Evolutionary conservation across 192 early-diverging fungal species (phyloP), one percentile per base, ranked within the genome.

Genomic region (Coemansia sp.): DNA sequence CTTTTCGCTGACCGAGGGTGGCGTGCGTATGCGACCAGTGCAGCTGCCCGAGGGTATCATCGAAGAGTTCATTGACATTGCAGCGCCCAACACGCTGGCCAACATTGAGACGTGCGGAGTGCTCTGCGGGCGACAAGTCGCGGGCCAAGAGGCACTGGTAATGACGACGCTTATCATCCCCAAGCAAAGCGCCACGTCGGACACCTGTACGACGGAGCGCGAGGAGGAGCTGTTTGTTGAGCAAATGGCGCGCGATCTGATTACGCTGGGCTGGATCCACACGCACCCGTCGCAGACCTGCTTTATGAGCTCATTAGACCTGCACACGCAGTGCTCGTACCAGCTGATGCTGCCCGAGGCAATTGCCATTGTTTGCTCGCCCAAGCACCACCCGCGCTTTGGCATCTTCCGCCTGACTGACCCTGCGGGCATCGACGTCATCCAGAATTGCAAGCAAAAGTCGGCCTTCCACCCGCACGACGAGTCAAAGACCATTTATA

Each of bases 241-340:
- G 70, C 91, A 92, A 69, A 90, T 90, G 64, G 77, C 88, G 33
- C 72, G 89, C 29, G 90, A 96, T 12, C 70, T 97, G 47, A 78
- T 97, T 52, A 93, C 93, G 9, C 74, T 96, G 42, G 95, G 95
- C 27, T 97, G 95, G 95, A 94, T 95, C 55, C 93, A 95, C 82
- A 95, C 93, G 4, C 94, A 96, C 77, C 95, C 95, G 22, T 90
- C 93, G n/a, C 95, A 97, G 81, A 90, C 95, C 7, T 96, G 95
- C 72, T 97, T 97, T 71, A 90, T 97, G 91, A 93, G 91, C 72
- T 96, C 95, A 5, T 88, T 97, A 12, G 95, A 97, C 74, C 73
- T 97, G 60, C 95, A 97, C 79, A 97, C 95, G 7, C 95, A 97
- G 66, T 95, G 88, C 68, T 91, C 93, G 1, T 96, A 95, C 74